Base-by-base conservation (phyloP, 2,329 filamentous ascomycete genomes). In the Hymenotorrendiella dingleyae region DNA sequence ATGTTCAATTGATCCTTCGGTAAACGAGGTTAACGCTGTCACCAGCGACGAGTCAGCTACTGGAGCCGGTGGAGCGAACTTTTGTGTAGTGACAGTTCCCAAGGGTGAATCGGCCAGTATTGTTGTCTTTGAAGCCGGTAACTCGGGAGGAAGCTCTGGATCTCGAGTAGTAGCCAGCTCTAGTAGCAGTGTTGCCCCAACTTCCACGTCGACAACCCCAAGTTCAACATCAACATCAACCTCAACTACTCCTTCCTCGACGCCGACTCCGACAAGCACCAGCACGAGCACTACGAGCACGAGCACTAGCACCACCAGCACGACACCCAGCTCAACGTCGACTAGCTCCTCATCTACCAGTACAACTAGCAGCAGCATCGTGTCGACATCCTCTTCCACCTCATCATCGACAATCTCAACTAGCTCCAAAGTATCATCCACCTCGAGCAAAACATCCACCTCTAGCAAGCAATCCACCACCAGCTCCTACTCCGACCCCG, bases 61-160 rank as follows among this genome's bases (percentile, higher is more conserved):
- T 12, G 84, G 85, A 38, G 85, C 84, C 12, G 84, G 84, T 22
- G 80, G 75, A 53, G 76, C 79, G 14, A 67, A 70, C 30, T 90
- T 87, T 64, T 91, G 86, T 55, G 84, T 89, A 36, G 85, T 86
- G 10, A 90, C 85, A 11, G 80, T 88, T 12, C 70, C 80, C 32
- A 74, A 76, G 54, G 85, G 85, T 20, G 64, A 65, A 36, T 78
- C 71, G 42, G 86, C 84, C 32, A 78, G 78, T 55, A 78, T 90
- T 50, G 75, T 86, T 20, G 76, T 86, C 22, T 76, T 74, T 52
- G 63, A 66, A n/a, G 54, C 58, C 29, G 63, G 60, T 4, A 39
- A 40, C 30, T 50, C 49, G 12, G 43, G 46, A n/a, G 37, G 45
- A 4, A n/a, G 38, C 22, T 54, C 56, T 19, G 33, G 43, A 7